Evolutionary conservation across 352 stramenopile species (phyloP).

Genomic region (Pythium dissotocum): DNA sequence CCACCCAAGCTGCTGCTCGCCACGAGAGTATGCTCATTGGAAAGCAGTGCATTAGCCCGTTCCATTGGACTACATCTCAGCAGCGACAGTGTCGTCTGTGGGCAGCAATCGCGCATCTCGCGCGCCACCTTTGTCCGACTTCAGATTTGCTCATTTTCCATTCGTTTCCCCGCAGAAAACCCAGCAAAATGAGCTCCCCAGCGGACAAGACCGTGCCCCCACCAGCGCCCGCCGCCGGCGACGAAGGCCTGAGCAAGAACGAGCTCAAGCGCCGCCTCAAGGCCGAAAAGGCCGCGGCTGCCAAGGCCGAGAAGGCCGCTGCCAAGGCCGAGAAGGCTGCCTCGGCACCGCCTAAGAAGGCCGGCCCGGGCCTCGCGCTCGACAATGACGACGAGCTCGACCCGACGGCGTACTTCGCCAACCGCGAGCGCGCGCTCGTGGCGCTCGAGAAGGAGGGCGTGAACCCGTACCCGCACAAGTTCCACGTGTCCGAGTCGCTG

Average conservation of each 20-base stretch:
- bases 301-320: constrained; percentile 94
- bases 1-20: background rate
- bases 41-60: background rate
- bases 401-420: constrained; percentile 97
- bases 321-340: constrained; percentile 67
- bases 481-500: constrained; percentile 92
- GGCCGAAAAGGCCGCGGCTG: constrained; percentile 91
- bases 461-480: constrained; percentile 99
- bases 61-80: background rate
- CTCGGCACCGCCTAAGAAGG: constrained; percentile 70
- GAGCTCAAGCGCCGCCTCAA: constrained; percentile 98
- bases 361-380: constrained; percentile 29
- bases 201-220: constrained; percentile 12
- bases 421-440: constrained; percentile 89
- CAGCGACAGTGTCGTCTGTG: background rate
- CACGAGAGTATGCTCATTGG: constrained; percentile 13
- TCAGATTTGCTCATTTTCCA: background rate
- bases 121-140: background rate
- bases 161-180: background rate
- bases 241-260: constrained; percentile 93
- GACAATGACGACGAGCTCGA: constrained; percentile 95
- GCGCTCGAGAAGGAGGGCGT: constrained; percentile 91
- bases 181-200: constrained; percentile 15
- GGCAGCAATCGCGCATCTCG: background rate
- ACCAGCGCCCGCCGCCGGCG: constrained; percentile 21